phyloP scores from a whole-genome alignment of 371 early-diverging fungal genomes.

The Mucor circinelloides region DNA sequence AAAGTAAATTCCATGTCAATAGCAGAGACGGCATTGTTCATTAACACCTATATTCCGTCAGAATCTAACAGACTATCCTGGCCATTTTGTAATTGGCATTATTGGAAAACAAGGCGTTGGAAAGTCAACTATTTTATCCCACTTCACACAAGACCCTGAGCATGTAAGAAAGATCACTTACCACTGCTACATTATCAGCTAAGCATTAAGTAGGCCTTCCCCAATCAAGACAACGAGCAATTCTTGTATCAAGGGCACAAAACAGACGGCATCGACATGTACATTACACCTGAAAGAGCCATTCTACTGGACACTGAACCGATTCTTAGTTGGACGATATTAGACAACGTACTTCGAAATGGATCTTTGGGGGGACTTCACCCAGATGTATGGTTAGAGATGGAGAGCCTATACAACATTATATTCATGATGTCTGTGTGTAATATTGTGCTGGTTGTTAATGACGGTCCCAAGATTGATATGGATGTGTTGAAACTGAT shows the following conservation, averaged over 20 bases:
- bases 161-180: constrained; percentile 22
- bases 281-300: constrained; percentile 70
- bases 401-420: constrained; percentile 54
- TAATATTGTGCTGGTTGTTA: constrained; percentile 67
- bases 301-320: constrained; percentile 75
- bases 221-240: constrained; percentile 42
- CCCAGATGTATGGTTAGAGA: constrained; percentile 59
- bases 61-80: constrained; percentile 61
- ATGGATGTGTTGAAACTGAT: constrained; percentile 47
- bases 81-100: constrained; percentile 77
- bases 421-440: constrained; percentile 69
- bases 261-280: constrained; percentile 73
- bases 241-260: constrained; percentile 53
- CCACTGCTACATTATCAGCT: neutral
- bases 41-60: neutral
- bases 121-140: constrained; percentile 71
- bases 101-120: constrained; percentile 74
- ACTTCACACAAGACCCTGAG: constrained; percentile 49
- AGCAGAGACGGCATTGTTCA: neutral
- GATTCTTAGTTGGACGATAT: constrained; percentile 53
- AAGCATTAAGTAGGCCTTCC: constrained; percentile 30
- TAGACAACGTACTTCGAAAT: constrained; percentile 53
- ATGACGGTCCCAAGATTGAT: constrained; percentile 54
- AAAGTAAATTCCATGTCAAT: constrained; percentile 6
- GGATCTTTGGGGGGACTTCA: constrained; percentile 47